Conservation (phyloP, 1,139 yeast genomes). For the Yamadazyma membranifaciens region DNA sequence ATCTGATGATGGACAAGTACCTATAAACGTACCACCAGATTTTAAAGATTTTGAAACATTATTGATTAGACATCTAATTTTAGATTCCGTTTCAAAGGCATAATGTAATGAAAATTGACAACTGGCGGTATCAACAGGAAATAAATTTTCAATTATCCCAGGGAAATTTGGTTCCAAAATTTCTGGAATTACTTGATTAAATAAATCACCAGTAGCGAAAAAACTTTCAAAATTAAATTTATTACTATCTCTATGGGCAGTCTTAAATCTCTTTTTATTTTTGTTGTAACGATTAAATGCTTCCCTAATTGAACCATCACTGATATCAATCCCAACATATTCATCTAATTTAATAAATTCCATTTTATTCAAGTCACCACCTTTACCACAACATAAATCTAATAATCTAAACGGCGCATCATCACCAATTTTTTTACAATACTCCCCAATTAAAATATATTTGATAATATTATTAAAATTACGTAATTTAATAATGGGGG, state of each 20-base stretch:
- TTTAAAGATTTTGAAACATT: constrained; percentile 76
- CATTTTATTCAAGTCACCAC: constrained; percentile 94
- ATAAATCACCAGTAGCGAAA: constrained; percentile 91
- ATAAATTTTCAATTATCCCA: constrained; percentile 54
- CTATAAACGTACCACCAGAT: constrained; percentile 84
- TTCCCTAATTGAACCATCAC: constrained; percentile 83
- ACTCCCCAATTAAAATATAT: constrained; percentile 76
- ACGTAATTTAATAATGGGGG: constrained; percentile 83
- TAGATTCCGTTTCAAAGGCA: constrained; percentile 84
- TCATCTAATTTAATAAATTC: constrained; percentile 70
- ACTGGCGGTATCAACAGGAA: constrained; percentile 86
- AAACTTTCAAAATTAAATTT: constrained; percentile 66
- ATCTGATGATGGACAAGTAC: constrained; percentile 93
- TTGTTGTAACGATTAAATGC: constrained; percentile 71
- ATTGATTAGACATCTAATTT: constrained; percentile 67
- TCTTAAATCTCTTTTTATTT: constrained; percentile 41
- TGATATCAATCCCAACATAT: constrained; percentile 87
- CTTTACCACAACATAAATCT: constrained; percentile 96
- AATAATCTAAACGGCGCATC: constrained; percentile 47
- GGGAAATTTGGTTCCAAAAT: constrained; percentile 64
- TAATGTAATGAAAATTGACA: constrained; percentile 93
- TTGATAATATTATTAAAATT: constrained; percentile 92
- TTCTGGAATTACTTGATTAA: constrained; percentile 65
- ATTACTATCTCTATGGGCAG: constrained; percentile 42
- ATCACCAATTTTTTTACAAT: constrained; percentile 23